Conservation (phyloP, 306 rosid species). For the Alnus rubra region DNA sequence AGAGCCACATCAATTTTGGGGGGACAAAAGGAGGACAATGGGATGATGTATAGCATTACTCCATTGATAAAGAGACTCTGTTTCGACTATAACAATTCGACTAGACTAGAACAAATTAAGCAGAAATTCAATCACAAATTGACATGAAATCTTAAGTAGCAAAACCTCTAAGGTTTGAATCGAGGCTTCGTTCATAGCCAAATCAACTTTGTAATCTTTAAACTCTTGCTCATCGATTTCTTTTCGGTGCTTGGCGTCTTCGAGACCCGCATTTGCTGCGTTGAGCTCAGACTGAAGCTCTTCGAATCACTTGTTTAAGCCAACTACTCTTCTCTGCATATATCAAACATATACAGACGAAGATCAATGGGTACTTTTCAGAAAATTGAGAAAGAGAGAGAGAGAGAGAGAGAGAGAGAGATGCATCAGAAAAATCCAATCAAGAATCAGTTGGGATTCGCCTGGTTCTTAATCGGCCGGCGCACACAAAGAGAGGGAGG, state of each 20-base stretch:
- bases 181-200: conserved; percentile 52
- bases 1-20: too few species aligned
- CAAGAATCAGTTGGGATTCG: too few species aligned
- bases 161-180: conserved; percentile 67
- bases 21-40: too few species aligned
- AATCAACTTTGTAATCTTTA: conserved; percentile 76
- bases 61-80: too few species aligned
- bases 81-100: conserved; percentile 1
- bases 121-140: conserved; percentile 10
- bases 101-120: conserved; percentile 10
- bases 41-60: too few species aligned
- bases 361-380: background rate
- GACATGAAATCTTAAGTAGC: conserved; percentile 4
- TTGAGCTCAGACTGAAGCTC: conserved; percentile 57
- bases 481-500: too few species aligned
- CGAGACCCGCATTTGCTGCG: conserved; percentile 50
- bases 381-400: background rate
- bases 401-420: background rate
- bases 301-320: conserved; percentile 61
- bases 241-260: conserved; percentile 61
- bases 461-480: too few species aligned
- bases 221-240: conserved; percentile 74
- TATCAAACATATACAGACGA: conserved; percentile 10
- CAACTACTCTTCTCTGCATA: conserved; percentile 65
- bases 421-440: background rate